These are phyloP conservation scores for Ophiostoma piceae DNA, from an alignment of 2,329 filamentous ascomycete genomes.

Conservation along the genomic window DNA sequence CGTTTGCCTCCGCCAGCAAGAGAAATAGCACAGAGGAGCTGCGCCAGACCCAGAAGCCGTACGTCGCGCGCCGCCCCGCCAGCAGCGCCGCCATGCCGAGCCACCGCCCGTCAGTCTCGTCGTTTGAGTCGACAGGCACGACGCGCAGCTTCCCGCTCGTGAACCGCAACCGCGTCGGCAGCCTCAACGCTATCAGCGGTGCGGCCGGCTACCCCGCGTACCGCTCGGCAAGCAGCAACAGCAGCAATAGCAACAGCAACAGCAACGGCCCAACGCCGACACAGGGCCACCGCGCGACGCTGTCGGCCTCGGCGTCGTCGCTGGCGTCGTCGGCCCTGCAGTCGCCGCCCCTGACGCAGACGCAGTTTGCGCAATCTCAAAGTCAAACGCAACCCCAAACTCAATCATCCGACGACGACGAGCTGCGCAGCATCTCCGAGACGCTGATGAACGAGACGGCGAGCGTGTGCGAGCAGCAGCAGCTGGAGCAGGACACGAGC, in stretches of 20 bases:
- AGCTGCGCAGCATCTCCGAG: slow-evolving; percentile 45
- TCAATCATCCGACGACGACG: slow-evolving; percentile 37
- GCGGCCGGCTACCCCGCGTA: slow-evolving; percentile 34
- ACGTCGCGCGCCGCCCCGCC: slow-evolving; percentile 39
- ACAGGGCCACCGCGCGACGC: background rate
- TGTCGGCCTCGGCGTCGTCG: background rate
- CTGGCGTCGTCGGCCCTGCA: background rate
- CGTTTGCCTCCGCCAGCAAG: background rate
- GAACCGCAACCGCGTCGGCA: slow-evolving; percentile 26
- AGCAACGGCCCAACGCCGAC: background rate
- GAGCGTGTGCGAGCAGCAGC: slow-evolving; percentile 37
- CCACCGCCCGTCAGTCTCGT: slow-evolving; percentile 54
- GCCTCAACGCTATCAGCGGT: slow-evolving; percentile 14
- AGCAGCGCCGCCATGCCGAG: slow-evolving; percentile 36
- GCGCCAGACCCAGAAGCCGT: slow-evolving; percentile 23
- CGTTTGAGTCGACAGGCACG: slow-evolving; percentile 54
- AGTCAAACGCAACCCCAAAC: background rate
- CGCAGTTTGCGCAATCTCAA: background rate
- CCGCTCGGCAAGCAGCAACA: slow-evolving; percentile 36
- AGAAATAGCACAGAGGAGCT: slow-evolving; percentile 26
- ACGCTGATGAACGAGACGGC: slow-evolving; percentile 46
- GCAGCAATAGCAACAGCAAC: slow-evolving; percentile 17
- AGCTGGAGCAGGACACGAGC: background rate
- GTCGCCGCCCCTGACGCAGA: background rate
- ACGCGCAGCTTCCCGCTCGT: slow-evolving; percentile 59